Evolutionary conservation across 371 early-diverging fungal species (phyloP).

Genomic region (Circinella umbellata): DNA sequence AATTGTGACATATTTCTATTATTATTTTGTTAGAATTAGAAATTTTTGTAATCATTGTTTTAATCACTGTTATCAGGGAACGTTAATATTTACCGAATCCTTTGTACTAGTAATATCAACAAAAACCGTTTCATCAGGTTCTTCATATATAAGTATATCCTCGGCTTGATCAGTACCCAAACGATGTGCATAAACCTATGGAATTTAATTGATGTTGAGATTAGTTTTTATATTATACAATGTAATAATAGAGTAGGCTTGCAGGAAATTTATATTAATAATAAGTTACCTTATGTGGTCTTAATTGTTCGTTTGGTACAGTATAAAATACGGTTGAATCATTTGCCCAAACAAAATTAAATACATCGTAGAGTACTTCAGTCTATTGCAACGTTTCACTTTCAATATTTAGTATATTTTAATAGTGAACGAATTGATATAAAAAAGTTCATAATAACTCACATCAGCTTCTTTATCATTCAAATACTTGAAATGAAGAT

Average conservation of each 20-base stretch:
- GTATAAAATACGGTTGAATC: constrained; percentile 74
- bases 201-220: background rate
- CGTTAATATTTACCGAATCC: constrained; percentile 56
- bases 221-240: background rate
- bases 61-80: background rate
- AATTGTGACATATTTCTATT: constrained; percentile 69
- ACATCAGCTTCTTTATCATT: constrained; percentile 16
- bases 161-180: constrained; percentile 59
- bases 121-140: constrained; percentile 71
- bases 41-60: too few relatives aligned
- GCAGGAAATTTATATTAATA: background rate
- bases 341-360: constrained; percentile 85
- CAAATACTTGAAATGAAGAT: constrained; percentile 62
- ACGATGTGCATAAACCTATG: constrained; percentile 60
- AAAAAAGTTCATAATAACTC: background rate
- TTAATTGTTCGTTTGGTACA: constrained; percentile 71
- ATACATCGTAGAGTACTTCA: constrained; percentile 69
- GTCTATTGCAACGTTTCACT: constrained; percentile 22
- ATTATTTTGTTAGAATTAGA: background rate
- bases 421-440: background rate
- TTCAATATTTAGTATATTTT: background rate
- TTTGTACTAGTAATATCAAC: constrained; percentile 83
- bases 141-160: constrained; percentile 72
- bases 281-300: constrained; percentile 67
- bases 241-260: background rate